Conservation (phyloP, 768 basidiomycete genomes). For the Tylopilus balloui region DNA sequence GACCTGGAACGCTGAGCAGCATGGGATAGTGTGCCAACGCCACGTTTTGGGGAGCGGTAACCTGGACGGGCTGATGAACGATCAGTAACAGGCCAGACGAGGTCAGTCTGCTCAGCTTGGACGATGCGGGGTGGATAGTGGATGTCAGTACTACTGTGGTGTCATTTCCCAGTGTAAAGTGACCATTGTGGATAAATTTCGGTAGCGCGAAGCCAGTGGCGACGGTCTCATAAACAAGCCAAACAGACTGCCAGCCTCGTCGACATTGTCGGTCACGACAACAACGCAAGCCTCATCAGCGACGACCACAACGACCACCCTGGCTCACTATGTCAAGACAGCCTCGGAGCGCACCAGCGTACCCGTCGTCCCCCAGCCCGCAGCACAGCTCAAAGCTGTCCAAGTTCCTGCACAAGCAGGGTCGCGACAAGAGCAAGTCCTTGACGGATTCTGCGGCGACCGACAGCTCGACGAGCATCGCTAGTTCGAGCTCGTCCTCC, state of each 20-base stretch:
- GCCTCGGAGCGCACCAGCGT: conserved; percentile 39
- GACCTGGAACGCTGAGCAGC: not conserved
- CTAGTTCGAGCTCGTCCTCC: conserved; percentile 40
- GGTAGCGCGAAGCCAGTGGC: conserved; percentile 13
- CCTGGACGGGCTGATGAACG: not conserved
- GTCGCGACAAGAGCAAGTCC: conserved; percentile 58
- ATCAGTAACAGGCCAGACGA: not conserved
- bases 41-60: not conserved
- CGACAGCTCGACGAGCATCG: conserved; percentile 34
- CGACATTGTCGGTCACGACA: conserved; percentile 19
- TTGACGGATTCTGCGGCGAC: conserved; percentile 37
- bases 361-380: conserved; percentile 40
- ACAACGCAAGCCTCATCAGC: conserved; percentile 11
- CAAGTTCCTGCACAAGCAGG: conserved; percentile 64
- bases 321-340: conserved; percentile 43
- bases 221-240: conserved; percentile 24
- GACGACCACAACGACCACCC: conserved; percentile 1
- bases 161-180: not conserved
- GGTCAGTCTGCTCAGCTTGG: not conserved
- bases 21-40: not conserved
- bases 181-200: conserved; percentile 15
- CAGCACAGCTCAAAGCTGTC: conserved; percentile 52
- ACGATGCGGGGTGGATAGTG: not conserved
- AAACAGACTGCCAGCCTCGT: conserved; percentile 17
- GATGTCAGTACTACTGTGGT: not conserved